A percentile compares a stretch with the other conserved stretches of the same genome.
Conservation (phyloP, 805 yeast species). For the Torulaspora quercuum region DNA sequence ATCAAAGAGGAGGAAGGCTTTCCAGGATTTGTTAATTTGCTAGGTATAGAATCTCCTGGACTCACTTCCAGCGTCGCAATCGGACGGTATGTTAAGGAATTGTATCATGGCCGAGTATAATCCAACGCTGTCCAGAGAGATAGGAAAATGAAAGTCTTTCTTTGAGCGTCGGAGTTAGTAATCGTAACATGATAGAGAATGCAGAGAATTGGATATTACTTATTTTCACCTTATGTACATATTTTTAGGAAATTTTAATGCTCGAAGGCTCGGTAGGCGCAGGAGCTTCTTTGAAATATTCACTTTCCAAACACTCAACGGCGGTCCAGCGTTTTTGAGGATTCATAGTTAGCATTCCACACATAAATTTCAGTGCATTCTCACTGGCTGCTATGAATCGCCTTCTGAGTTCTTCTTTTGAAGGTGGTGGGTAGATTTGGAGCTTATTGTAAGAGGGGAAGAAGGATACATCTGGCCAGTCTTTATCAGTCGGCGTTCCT, state of each 20-base stretch:
- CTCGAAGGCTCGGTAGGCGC: constrained; percentile 60
- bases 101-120: constrained; percentile 19
- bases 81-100: constrained; percentile 59
- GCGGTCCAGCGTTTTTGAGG: constrained; percentile 72
- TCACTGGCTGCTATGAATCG: constrained; percentile 91
- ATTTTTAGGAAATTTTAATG: constrained; percentile 13
- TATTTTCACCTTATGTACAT: not conserved
- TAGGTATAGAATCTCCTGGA: constrained; percentile 91
- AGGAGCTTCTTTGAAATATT: constrained; percentile 71
- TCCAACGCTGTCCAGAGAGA: not conserved
- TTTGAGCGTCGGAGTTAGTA: too few species aligned
- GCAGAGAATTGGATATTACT: not conserved
- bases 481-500: constrained; percentile 91
- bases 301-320: constrained; percentile 57
- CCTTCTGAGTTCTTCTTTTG: constrained; percentile 71
- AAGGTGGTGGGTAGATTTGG: constrained; percentile 77
- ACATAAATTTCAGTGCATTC: constrained; percentile 70
- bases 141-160: too few species aligned
- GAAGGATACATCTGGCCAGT: constrained; percentile 85
- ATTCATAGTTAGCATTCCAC: constrained; percentile 67
- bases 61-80: constrained; percentile 80
- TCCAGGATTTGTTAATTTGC: constrained; percentile 73
- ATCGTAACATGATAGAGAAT: too few species aligned
- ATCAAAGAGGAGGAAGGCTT: constrained; percentile 66
- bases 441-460: constrained; percentile 74